Conservation (phyloP, 108 stramenopile species). For the Hondaea fermentalgiana region DNA sequence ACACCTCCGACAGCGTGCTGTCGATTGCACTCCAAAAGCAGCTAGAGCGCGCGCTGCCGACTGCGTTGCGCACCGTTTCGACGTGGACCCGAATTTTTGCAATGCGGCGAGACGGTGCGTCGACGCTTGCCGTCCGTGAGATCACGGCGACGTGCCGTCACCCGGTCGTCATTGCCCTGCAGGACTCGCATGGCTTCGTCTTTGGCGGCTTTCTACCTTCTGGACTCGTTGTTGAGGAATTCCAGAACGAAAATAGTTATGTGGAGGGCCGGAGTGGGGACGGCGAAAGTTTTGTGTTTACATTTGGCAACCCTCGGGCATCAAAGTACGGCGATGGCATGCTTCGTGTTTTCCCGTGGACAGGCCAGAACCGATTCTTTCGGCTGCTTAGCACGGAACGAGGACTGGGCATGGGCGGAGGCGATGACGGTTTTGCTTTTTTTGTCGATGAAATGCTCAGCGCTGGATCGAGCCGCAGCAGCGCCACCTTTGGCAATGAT, state of each 20-base stretch:
- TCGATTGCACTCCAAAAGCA: not conserved
- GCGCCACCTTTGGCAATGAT: not conserved
- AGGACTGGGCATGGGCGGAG: not conserved
- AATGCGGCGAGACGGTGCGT: not conserved
- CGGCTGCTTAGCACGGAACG: not conserved
- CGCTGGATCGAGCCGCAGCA: not conserved
- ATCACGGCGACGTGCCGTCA: not conserved
- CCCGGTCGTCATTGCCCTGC: not conserved
- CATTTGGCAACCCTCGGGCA: not conserved
- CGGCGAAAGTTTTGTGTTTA: slow-evolving; percentile 3
- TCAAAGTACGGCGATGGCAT: not conserved
- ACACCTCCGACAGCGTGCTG: not conserved
- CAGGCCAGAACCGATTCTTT: not conserved
- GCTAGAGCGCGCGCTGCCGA: not conserved
- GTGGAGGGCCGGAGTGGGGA: not conserved
- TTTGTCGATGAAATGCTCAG: not conserved
- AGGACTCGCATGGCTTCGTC: not conserved
- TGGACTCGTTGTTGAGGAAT: not conserved
- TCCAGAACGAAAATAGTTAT: not conserved
- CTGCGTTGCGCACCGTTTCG: not conserved
- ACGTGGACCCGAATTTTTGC: not conserved
- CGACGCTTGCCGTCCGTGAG: not conserved
- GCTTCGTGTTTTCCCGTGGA: not conserved
- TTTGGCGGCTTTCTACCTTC: not conserved
- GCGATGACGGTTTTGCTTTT: not conserved